These are phyloP conservation scores for Exophiala lecanii-corni DNA, from an alignment of 2,329 filamentous ascomycete species.

Conservation along the genomic window DNA sequence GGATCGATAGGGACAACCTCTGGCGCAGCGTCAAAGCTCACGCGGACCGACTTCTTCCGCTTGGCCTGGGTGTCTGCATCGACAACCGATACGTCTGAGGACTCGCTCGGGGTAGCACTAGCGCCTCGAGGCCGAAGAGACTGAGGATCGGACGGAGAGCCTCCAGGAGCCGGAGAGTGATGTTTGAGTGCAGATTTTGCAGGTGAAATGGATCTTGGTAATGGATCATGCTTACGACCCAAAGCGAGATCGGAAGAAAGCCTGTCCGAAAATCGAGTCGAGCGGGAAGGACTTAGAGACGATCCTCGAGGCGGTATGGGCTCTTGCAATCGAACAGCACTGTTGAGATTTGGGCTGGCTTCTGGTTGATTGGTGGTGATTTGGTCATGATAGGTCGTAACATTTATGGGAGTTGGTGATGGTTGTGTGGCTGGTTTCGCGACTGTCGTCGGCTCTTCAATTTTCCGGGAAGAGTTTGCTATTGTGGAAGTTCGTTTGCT, in stretches of 20 bases:
- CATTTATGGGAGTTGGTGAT: background rate
- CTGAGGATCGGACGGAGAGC: constrained; percentile 3
- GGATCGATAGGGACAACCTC: constrained; percentile 44
- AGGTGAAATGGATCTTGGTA: constrained; percentile 56
- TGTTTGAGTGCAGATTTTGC: constrained; percentile 60
- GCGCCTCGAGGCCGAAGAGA: constrained; percentile 16
- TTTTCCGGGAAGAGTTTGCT: constrained; percentile 27
- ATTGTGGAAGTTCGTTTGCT: constrained; percentile 15
- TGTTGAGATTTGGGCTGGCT: constrained; percentile 2
- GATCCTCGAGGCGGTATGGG: constrained; percentile 28
- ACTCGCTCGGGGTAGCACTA: constrained; percentile 44
- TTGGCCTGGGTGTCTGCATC: constrained; percentile 41
- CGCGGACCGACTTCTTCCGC: constrained; percentile 53
- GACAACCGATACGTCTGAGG: constrained; percentile 52
- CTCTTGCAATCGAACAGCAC: constrained; percentile 12
- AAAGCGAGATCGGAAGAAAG: constrained; percentile 44
- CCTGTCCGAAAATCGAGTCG: constrained; percentile 53
- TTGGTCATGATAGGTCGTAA: background rate
- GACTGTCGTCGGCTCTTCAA: constrained; percentile 15
- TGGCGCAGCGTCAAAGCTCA: constrained; percentile 65
- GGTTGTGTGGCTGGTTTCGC: constrained; percentile 7
- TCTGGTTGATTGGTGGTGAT: constrained; percentile 2
- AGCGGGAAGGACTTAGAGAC: constrained; percentile 50
- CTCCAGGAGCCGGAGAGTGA: constrained; percentile 32
- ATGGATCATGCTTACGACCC: constrained; percentile 53